Evolutionary conservation across 1,284 basidiomycete species (phyloP).

Genomic region (Fomitopsis betulina): DNA sequence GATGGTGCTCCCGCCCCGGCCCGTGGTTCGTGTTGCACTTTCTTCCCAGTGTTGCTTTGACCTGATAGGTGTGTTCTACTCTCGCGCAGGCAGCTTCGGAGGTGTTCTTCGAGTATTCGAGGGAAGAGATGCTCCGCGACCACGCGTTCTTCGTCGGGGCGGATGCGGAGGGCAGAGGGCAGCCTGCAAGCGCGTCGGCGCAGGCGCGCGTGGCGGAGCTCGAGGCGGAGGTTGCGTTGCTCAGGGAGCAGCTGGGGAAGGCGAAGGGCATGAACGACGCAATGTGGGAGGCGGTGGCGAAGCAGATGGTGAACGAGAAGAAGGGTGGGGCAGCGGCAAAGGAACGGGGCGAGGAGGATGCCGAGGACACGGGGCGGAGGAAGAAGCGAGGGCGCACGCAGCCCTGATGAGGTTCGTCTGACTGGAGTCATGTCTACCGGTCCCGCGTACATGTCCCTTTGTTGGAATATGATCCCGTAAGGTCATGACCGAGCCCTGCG

Average conservation of each 20-base stretch:
- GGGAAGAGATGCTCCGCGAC: conserved; percentile 54
- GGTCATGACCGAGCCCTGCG: too few species aligned
- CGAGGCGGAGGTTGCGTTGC: conserved; percentile 60
- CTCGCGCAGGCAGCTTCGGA: conserved; percentile 15
- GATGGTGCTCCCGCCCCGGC: conserved; percentile 49
- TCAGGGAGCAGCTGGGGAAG: conserved; percentile 68
- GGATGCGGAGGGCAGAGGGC: conserved; percentile 19
- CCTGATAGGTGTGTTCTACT: conserved; percentile 14
- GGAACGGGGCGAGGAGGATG: conserved; percentile 5
- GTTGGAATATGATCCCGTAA: too few species aligned
- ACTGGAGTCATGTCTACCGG: too few species aligned
- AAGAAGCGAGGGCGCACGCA: conserved; percentile 21
- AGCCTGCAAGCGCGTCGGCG: conserved; percentile 34
- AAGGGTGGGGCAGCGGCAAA: conserved; percentile 14
- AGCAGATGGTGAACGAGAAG: conserved; percentile 44
- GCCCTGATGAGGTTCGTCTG: conserved; percentile 1
- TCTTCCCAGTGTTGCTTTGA: conserved; percentile 4
- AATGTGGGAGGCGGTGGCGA: conserved; percentile 85
- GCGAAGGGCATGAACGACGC: conserved; percentile 84
- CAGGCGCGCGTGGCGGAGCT: conserved; percentile 62
- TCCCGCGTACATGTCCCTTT: too few species aligned
- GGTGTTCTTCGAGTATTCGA: conserved; percentile 34
- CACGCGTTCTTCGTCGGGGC: conserved; percentile 55
- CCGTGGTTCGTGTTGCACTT: conserved; percentile 30
- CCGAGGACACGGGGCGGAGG: conserved; percentile 10